Evolutionary conservation across 805 yeast species (phyloP).

Genomic region (Sungouiella thailandica): DNA sequence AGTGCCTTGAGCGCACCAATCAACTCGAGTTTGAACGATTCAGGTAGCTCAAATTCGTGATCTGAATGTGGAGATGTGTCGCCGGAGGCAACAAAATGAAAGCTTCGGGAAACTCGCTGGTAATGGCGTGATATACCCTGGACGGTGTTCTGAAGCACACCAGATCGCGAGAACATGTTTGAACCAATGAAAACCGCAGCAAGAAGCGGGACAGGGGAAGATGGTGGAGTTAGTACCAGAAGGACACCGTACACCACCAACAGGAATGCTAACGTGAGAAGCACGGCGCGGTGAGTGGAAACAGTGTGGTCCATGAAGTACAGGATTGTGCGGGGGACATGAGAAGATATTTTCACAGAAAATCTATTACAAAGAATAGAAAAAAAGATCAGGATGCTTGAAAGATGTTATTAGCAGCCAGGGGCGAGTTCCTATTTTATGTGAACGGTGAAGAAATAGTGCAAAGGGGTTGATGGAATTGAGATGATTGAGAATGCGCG

Average conservation of each 20-base stretch:
- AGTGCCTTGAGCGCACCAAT: constrained; percentile 43
- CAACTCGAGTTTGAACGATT: constrained; percentile 24
- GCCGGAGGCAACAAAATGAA: background rate
- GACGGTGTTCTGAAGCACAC: constrained; percentile 15
- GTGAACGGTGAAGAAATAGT: no score
- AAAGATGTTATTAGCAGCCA: no score
- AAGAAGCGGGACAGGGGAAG: constrained; percentile 23
- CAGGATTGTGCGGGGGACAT: background rate
- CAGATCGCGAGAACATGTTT: constrained; percentile 30
- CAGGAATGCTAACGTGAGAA: constrained; percentile 3
- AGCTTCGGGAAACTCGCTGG: constrained; percentile 1
- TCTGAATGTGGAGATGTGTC: background rate
- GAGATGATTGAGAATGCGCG: no score
- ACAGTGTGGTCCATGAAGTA: background rate
- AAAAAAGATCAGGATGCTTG: no score
- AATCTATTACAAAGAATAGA: no score
- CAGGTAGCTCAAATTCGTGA: constrained; percentile 17
- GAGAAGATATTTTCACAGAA: no score
- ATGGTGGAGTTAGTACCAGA: constrained; percentile 11
- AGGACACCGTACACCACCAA: constrained; percentile 18
- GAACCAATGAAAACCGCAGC: constrained; percentile 25
- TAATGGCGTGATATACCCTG: constrained; percentile 2
- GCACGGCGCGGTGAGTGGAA: constrained; percentile 6
- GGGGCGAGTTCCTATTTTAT: no score
- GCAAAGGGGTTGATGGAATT: no score